These are phyloP conservation scores for Artemisia argyi DNA, from an alignment of 129 eudicot species.

Conservation along the genomic window DNA sequence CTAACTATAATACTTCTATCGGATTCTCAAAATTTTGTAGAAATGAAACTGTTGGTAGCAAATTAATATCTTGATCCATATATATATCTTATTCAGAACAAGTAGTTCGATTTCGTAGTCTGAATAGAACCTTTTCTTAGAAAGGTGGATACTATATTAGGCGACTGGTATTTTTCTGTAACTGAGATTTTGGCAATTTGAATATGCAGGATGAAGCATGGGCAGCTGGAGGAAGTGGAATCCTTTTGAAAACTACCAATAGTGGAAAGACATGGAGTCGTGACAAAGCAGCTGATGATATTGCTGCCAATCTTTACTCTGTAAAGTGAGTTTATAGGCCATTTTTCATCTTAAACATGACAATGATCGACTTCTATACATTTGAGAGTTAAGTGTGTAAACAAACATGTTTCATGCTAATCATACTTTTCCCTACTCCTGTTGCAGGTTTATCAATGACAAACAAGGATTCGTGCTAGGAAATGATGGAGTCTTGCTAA, in stretches of 20 bases:
- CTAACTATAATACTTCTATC: neutral
- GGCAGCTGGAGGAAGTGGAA: constrained; percentile 99
- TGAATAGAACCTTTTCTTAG: neutral
- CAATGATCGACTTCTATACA: neutral
- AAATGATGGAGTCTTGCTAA: constrained; percentile 93
- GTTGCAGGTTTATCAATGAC: constrained; percentile 84
- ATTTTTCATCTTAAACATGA: constrained; percentile 12
- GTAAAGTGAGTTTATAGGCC: constrained; percentile 68
- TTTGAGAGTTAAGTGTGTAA: neutral
- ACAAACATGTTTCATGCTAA: neutral
- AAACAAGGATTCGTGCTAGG: constrained; percentile 96
- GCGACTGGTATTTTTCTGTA: no score
- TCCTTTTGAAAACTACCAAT: constrained; percentile 82
- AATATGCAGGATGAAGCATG: constrained; percentile 91
- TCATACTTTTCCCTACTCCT: constrained; percentile 10
- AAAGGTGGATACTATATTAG: neutral
- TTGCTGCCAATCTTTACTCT: constrained; percentile 96
- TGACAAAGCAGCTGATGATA: constrained; percentile 96
- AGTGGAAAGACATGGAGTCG: constrained; percentile 98
- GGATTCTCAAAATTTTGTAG: neutral
- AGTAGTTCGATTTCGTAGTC: neutral
- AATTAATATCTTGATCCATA: neutral
- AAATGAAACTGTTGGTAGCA: neutral
- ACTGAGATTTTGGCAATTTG: constrained; percentile 20
- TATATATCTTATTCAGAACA: no score